Base-by-base conservation (phyloP, 116 monocot genomes). In the Phalaenopsis hybrid region DNA sequence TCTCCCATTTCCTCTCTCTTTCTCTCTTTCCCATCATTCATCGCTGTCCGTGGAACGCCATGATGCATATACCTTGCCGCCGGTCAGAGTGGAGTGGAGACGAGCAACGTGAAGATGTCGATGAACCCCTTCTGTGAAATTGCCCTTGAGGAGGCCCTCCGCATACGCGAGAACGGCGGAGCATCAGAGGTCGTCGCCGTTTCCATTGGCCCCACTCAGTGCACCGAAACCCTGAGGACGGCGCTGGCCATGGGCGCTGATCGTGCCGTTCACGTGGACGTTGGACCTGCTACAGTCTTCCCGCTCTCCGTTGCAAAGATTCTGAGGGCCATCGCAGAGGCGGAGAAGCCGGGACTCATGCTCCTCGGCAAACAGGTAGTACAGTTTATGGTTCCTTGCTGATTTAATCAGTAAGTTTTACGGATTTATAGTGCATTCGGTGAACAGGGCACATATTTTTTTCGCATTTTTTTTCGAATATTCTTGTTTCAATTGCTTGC, bases 71-170 rank as follows among this genome's bases (percentile, higher is more conserved):
- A 57, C 51, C 2, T 78, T 70, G 18, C 9, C 75, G 33, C 45
- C 13, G 65, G 82, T n/a, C 75, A 93, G 92, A 91, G 79, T 16
- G 96, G 94, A 44, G 96, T 96, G 63, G 96, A 96, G 85, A 92
- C 89, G 81, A 85, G 73, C 86, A 96, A 94, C 80, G 94, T 94
- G 41, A 96, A 96, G 90, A 96, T 96, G 96, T 96, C 96, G 80
- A 96, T 96, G 94, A 96, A 96, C 81, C 96, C 96, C 8, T 96
- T 96, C 88, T 96, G 94, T 86, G 96, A 96, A 90, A 96, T 96
- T 78, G 96, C 94, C 21, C 70, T 96, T 46, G 96, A 96, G 77
- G 92, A 96, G 87, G 96, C 96, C 41, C 92, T 96, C 23, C 88
- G 94, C 75, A 84, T 94, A 75, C 79, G 85, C 23, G 94, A 94